A percentile compares a stretch with the other conserved stretches of the same genome.
Evolutionary conservation across 2,329 filamentous ascomycete genomes (phyloP).

Genomic region (Trichoderma gracile): DNA sequence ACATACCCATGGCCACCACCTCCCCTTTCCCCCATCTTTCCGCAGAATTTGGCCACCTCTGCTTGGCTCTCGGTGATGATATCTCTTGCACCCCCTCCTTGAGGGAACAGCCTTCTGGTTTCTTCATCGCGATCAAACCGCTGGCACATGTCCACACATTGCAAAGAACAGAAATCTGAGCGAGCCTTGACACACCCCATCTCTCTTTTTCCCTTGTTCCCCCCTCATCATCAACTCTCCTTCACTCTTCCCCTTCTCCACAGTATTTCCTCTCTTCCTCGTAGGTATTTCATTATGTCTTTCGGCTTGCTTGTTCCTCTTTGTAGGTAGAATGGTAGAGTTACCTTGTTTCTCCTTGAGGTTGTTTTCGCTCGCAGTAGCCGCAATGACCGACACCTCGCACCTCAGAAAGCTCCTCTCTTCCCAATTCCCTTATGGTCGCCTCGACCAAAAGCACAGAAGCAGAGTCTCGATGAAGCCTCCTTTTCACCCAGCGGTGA

Average conservation of each 20-base stretch:
- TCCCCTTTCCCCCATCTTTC: not conserved
- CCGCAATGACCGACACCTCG: constrained; percentile 42
- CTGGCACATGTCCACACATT: constrained; percentile 1
- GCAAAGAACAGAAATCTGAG: constrained; percentile 55
- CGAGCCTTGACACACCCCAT: constrained; percentile 30
- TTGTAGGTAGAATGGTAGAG: not conserved
- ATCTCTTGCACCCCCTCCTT: constrained; percentile 6
- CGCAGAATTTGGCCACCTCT: no score
- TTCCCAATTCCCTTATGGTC: not conserved
- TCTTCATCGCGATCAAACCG: not conserved
- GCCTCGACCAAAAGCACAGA: not conserved
- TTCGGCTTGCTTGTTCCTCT: not conserved
- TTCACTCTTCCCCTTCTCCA: not conserved
- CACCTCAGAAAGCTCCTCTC: constrained; percentile 28
- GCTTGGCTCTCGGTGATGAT: constrained; percentile 16
- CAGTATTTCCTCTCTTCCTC: no score
- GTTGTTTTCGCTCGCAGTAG: constrained; percentile 30
- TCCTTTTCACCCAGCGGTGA: constrained; percentile 26
- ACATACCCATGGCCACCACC: not conserved
- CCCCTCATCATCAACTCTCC: constrained; percentile 23
- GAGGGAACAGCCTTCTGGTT: not conserved
- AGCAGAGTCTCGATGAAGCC: constrained; percentile 38
- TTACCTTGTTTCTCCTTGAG: not conserved
- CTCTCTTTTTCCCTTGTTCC: not conserved
- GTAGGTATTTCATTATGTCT: not conserved